Conservation (phyloP, 2,329 filamentous ascomycete species). For the Venturia effusa region DNA sequence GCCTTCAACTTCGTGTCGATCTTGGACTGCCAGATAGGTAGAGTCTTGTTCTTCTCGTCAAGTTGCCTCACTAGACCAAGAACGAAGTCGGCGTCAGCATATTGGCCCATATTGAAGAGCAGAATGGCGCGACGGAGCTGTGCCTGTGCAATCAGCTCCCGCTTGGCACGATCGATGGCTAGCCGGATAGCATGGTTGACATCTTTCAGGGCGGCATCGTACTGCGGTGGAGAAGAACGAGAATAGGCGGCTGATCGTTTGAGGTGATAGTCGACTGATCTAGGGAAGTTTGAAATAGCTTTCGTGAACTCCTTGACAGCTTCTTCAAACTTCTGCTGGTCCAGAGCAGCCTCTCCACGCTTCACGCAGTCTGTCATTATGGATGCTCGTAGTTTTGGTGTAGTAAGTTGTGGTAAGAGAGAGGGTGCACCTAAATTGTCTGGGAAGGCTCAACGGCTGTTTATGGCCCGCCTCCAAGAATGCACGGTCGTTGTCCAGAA, state of each 20-base stretch:
- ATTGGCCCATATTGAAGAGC: conserved; percentile 57
- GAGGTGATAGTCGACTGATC: conserved; percentile 68
- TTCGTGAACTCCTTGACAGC: conserved; percentile 59
- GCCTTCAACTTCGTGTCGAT: conserved; percentile 39
- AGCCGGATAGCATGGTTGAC: conserved; percentile 43
- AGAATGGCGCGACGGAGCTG: conserved; percentile 72
- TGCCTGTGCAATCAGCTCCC: conserved; percentile 66
- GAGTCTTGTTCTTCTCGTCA: conserved; percentile 40
- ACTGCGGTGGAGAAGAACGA: conserved; percentile 43
- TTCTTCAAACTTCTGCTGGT: conserved; percentile 50
- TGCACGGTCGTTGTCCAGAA: neutral
- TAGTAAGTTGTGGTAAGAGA: neutral
- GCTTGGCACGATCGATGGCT: conserved; percentile 63
- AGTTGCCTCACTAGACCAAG: conserved; percentile 47
- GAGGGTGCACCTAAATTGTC: neutral
- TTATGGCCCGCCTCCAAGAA: neutral
- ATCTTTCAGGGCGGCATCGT: conserved; percentile 32
- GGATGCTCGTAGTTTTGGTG: neutral
- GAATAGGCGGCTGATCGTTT: conserved; percentile 72
- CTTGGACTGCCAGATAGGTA: conserved; percentile 50
- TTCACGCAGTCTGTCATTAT: conserved; percentile 39
- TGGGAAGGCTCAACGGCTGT: neutral
- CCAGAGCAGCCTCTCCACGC: conserved; percentile 51
- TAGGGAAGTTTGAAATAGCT: conserved; percentile 51
- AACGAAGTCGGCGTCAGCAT: conserved; percentile 64